Evolutionary conservation across 345 rosid genomes (phyloP), one percentile per base, ranked within the genome.

Genomic region (Orychophragmus violaceus): DNA sequence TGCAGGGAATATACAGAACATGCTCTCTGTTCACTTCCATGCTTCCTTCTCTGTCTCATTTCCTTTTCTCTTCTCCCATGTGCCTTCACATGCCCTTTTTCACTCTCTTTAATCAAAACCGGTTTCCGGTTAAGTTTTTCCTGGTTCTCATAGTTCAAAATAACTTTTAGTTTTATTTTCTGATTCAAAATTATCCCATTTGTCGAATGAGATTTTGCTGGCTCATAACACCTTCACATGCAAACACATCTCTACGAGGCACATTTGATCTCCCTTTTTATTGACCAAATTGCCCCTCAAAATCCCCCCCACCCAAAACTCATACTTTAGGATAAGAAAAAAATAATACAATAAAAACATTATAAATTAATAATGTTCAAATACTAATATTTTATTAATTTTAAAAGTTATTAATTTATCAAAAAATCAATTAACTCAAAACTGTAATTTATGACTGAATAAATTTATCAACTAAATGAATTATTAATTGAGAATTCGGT

Each of bases 1-100:
- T 71, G 75, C 75, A 71, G 75, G 69, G 75, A 71, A 71, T 71
- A 54, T 71, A 44, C 69, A 71, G 75, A 71, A 55, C 75, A 64
- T 72, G 76, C 59, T 57, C 74, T 60, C 60, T 64, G 70, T 46
- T 54, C 64, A 71, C n/a, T 64, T 63, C 45, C 64, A 64, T 71
- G 66, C 61, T 30, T 32, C 46, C 14, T 61, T 22, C 55, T 70
- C 54, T 54, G 68, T 62, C 62, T 70, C 48, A 35, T 70, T 21
- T 57, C 45, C 45, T 56, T n/a, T 18, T 56, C 44, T 59, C 50
- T 37, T 69, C 53, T 63, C 14, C 75, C 75, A 71, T 71, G 75
- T 71, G 75, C 69, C 10, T 63, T 62, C 69, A 71, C 75, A 71
- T 71, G 75, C 66, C 22, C 51, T 45, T 33, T 35, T 62, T 30